phyloP scores from a whole-genome alignment of 805 yeast species.

The Clavispora vitiphila region DNA sequence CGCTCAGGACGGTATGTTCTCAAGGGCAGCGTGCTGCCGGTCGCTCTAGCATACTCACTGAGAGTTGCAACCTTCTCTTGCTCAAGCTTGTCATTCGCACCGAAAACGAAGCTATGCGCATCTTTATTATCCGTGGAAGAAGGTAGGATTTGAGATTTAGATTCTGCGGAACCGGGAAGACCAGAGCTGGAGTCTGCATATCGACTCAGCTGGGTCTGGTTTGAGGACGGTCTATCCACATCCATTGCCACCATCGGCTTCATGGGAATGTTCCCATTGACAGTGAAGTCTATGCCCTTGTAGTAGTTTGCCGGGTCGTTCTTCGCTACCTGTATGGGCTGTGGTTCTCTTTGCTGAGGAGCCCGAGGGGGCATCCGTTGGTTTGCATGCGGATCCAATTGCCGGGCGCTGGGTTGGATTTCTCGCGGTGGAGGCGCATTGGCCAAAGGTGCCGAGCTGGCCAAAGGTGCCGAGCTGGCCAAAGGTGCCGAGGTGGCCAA shows the following conservation, averaged over 20 bases:
- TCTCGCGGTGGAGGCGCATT: background rate
- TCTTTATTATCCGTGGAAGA: constrained; percentile 5
- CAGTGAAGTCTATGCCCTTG: constrained; percentile 36
- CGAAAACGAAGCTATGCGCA: constrained; percentile 15
- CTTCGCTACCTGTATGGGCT: no score
- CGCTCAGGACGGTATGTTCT: constrained; percentile 10
- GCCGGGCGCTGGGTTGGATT: background rate
- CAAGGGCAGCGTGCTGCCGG: constrained; percentile 21
- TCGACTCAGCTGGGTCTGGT: background rate
- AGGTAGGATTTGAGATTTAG: background rate
- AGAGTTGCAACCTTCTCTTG: constrained; percentile 9
- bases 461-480: constrained; percentile 1
- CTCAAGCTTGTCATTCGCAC: constrained; percentile 6
- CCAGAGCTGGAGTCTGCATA: constrained; percentile 1
- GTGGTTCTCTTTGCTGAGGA: background rate
- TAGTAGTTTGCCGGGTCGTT: constrained; percentile 23
- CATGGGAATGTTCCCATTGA: constrained; percentile 37
- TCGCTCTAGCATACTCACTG: constrained; percentile 21
- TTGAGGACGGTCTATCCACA: constrained; percentile 17
- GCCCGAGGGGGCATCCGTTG: background rate
- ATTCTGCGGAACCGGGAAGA: background rate
- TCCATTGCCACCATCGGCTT: constrained; percentile 39
- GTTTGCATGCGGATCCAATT: background rate
- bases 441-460: background rate
- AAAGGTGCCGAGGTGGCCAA: constrained; percentile 1